Evolutionary conservation across 2,329 filamentous ascomycete species (phyloP).

Genomic region (Fusarium sp.): DNA sequence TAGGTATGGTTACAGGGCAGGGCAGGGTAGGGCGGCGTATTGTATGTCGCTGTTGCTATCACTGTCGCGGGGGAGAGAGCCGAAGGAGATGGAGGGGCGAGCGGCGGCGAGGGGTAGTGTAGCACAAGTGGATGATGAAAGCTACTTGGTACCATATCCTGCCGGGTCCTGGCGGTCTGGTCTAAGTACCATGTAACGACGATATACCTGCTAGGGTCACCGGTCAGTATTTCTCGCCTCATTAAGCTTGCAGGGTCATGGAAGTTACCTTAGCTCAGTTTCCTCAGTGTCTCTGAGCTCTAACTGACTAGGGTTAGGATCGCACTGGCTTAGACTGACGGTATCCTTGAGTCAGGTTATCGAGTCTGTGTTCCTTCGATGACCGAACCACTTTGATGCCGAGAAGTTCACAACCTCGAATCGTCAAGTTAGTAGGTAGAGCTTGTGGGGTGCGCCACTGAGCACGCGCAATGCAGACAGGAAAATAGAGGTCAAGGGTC

Average conservation of each 20-base stretch:
- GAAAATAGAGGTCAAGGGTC: constrained; percentile 29
- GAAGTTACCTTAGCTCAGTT: constrained; percentile 15
- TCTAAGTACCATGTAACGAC: not conserved
- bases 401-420: constrained; percentile 5
- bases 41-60: not conserved
- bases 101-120: constrained; percentile 10
- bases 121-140: constrained; percentile 7
- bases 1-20: constrained; percentile 21
- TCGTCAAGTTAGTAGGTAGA: not conserved
- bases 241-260: constrained; percentile 21
- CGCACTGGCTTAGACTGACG: not conserved
- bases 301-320: constrained; percentile 8
- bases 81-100: constrained; percentile 16
- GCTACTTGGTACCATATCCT: not conserved
- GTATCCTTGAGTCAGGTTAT: constrained; percentile 9
- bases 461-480: constrained; percentile 35
- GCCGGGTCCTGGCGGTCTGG: constrained; percentile 1
- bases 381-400: constrained; percentile 26
- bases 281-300: constrained; percentile 2
- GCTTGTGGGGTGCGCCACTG: constrained; percentile 41
- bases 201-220: constrained; percentile 2
- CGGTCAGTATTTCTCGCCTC: constrained; percentile 6
- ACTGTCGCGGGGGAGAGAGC: constrained; percentile 16
- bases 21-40: not conserved
- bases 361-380: constrained; percentile 11